Evolutionary conservation across 2,329 filamentous ascomycete genomes (phyloP).

Genomic region (Periglandula ipomoeae): DNA sequence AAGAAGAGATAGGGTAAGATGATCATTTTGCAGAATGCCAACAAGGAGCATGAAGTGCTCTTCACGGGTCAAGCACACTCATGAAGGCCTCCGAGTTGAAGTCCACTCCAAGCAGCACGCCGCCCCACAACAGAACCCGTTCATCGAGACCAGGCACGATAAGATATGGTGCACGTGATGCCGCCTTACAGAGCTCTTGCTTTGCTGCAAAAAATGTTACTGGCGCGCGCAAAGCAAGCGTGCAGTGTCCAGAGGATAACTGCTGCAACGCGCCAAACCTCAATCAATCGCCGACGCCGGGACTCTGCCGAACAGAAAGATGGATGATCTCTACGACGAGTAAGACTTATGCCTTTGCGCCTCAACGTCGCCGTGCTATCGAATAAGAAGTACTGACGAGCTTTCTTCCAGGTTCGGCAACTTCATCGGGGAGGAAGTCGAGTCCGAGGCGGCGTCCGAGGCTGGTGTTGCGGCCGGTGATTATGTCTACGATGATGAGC

Average conservation of each 20-base stretch:
- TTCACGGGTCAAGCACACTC: too few relatives aligned
- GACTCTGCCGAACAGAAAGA: slow-evolving; percentile 27
- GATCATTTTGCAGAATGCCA: too few relatives aligned
- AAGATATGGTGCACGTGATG: slow-evolving; percentile 13
- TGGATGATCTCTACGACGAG: slow-evolving; percentile 99
- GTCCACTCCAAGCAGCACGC: too few relatives aligned
- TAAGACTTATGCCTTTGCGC: slow-evolving; percentile 28
- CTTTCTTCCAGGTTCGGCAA: slow-evolving; percentile 70
- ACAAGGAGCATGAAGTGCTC: too few relatives aligned
- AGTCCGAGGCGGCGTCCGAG: slow-evolving; percentile 79
- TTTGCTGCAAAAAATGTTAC: slow-evolving; percentile 12
- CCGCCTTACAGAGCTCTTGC: slow-evolving; percentile 3
- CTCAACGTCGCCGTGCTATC: not conserved
- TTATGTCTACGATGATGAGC: slow-evolving; percentile 74
- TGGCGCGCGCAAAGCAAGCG: slow-evolving; percentile 3
- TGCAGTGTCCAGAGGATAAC: not conserved
- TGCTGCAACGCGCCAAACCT: slow-evolving; percentile 12
- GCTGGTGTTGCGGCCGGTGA: slow-evolving; percentile 64
- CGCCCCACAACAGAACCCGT: not conserved
- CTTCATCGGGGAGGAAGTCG: slow-evolving; percentile 86
- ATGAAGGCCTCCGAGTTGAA: too few relatives aligned
- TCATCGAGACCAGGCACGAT: too few relatives aligned
- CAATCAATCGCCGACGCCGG: slow-evolving; percentile 11
- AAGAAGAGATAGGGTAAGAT: too few relatives aligned
- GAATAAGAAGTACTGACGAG: not conserved